Percentiles rank a stretch among this genome's conserved stretches.
Conservation (phyloP, 148 eudicot species). For the Rhododendron ovatum region DNA sequence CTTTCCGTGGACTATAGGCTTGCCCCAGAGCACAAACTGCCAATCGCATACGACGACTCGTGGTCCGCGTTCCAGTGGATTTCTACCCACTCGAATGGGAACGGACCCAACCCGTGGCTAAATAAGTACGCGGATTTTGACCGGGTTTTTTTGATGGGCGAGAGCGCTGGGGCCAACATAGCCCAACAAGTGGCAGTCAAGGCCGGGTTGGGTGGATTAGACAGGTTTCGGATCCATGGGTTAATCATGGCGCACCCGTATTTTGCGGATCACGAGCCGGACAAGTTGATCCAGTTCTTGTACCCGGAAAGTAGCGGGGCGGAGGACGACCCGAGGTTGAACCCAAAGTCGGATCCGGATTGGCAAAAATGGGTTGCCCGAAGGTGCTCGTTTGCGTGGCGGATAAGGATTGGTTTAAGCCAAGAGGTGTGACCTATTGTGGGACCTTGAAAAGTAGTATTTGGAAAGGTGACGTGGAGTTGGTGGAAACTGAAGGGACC, state of each 20-base stretch:
- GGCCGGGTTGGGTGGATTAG: neutral
- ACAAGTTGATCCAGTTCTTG: conserved; percentile 18
- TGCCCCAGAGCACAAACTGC: conserved; percentile 29
- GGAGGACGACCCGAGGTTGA: conserved; percentile 31
- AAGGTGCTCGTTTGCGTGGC: conserved; percentile 33
- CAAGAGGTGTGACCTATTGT: conserved; percentile 7
- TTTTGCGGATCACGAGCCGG: conserved; percentile 25
- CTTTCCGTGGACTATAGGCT: conserved; percentile 33
- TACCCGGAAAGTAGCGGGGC: conserved; percentile 24
- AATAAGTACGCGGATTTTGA: conserved; percentile 22
- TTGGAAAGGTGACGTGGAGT: no score
- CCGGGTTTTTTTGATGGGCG: conserved; percentile 30
- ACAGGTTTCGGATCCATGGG: conserved; percentile 5
- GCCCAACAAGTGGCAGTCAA: conserved; percentile 14
- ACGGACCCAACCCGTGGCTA: conserved; percentile 30
- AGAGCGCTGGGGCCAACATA: conserved; percentile 45
- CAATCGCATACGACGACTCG: conserved; percentile 33
- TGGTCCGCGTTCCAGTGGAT: conserved; percentile 32
- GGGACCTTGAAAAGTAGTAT: no score
- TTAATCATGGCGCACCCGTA: conserved; percentile 29
- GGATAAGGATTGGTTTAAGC: conserved; percentile 25
- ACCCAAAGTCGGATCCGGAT: conserved; percentile 30
- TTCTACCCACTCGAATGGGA: conserved; percentile 3
- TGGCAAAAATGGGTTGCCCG: conserved; percentile 8
- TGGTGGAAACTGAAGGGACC: no score